Evolutionary conservation across 2,329 filamentous ascomycete species (phyloP), one percentile per base, ranked within the genome.

Genomic region (Talaromyces atroroseus): DNA sequence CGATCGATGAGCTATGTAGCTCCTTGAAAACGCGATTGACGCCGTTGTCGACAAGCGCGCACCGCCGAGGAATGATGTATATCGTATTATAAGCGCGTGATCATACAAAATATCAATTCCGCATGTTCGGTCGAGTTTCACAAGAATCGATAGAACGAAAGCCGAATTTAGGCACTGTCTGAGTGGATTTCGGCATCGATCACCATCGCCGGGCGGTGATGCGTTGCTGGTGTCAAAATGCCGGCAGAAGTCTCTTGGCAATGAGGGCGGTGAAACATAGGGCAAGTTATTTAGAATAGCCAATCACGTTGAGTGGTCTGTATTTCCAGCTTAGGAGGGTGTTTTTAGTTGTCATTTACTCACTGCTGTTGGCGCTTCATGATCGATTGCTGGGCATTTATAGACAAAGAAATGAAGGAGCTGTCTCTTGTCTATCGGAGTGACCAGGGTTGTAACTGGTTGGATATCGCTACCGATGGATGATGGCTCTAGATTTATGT

Each of bases 221-320:
- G 10, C 24, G 45, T 18, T 47, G 18, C 24, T 26, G 45, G 6
- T 7, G 38, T 36, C 20, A 20, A 50, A 45, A 14, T 58, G 52
- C 57, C 52, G 57, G 57, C 48, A 58, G 48, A 55, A 58, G 20
- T 14, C 23, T n/a, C 50, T 50, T 52, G 47, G 20, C n/a, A 16
- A 16, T 16, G 11, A 32, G 38, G 36, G 48, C 54, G 54, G 54
- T 51, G 32, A 38, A 18, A 2, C 32, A 7, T 14, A 7, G 7
- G 16, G 5, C 12, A 29, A 8, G 26, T n/a, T 14, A 12, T 36
- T 16, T 20, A 26, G 5, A 12, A 10, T 36, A 5, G 29, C 51
- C 47, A 48, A 42, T 10, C 44, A 42, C 14, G 16, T 10, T 34
- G 34, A 38, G 12, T 6, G 2, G 11, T 16, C 29, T 32, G 29